Evolutionary conservation across 2,329 filamentous ascomycete genomes (phyloP).

Genomic region (Aspergillus alliaceus): DNA sequence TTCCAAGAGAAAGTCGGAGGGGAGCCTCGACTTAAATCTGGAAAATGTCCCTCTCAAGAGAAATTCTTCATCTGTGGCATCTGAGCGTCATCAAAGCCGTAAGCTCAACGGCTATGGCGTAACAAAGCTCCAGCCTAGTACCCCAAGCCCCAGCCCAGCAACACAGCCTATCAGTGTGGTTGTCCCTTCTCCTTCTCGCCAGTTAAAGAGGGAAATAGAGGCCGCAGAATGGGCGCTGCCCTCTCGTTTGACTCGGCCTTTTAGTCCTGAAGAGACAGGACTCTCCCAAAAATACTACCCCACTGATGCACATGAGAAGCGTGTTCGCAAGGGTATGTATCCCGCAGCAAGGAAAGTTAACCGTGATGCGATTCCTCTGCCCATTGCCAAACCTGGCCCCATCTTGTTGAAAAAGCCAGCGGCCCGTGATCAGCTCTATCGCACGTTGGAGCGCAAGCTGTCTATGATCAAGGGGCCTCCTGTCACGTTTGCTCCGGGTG

Average conservation of each 20-base stretch:
- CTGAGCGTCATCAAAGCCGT: not conserved
- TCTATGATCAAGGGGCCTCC: slow-evolving; percentile 27
- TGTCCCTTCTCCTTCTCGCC: slow-evolving; percentile 23
- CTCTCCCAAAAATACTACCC: slow-evolving; percentile 25
- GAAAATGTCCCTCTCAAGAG: not conserved
- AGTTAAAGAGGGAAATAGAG: slow-evolving; percentile 17
- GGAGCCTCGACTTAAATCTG: not conserved
- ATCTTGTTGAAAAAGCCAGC: slow-evolving; percentile 5
- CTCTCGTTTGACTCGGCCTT: not conserved
- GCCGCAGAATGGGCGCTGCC: slow-evolving; percentile 5
- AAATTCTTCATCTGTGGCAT: not conserved
- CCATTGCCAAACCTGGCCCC: slow-evolving; percentile 7
- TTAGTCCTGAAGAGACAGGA: slow-evolving; percentile 9
- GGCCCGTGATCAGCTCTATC: slow-evolving; percentile 11
- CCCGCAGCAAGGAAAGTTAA: slow-evolving; percentile 15
- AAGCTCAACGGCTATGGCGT: not conserved
- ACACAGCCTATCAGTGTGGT: slow-evolving; percentile 18
- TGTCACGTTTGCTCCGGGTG: slow-evolving; percentile 22
- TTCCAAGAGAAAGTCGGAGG: slow-evolving; percentile 18
- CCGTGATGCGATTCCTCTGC: slow-evolving; percentile 10
- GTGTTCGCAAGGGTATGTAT: slow-evolving; percentile 19
- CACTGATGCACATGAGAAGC: slow-evolving; percentile 19
- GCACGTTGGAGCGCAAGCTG: slow-evolving; percentile 26
- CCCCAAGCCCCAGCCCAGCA: slow-evolving; percentile 5
- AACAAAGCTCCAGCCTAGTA: not conserved